Base-by-base conservation (phyloP, 805 yeast genomes). In the Candida sphagnicola region DNA sequence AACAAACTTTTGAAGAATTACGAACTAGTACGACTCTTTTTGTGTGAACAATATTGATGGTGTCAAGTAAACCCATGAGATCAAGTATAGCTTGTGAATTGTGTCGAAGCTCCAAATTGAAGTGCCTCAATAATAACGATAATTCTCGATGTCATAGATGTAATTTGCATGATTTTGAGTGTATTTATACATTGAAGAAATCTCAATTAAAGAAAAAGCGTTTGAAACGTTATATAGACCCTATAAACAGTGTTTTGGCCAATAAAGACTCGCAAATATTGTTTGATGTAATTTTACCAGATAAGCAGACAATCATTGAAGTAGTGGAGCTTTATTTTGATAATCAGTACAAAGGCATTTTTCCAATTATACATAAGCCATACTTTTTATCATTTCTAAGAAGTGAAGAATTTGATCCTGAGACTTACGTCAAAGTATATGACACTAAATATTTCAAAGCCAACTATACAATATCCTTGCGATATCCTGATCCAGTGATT, bases 401-500 rank as follows among this genome's bases (percentile, higher is more conserved):
- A 21, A 45, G 52, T 1, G 42, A 38, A 3, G 46, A 44, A 10
- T 56, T 56, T 33, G 34, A 48, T 19, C 59, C 61, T 13, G 24
- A 31, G 8, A 49, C 55, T 2, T 53, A 49, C 38, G 31, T 54
- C 12, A 31, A 31, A 6, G 49, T 45, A 12, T 50, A 51, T 30
- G 31, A 48, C 12, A 31, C 31, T n/a, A 41, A 47, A 33, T 39
- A 33, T 18, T 47, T 46, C 13, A 40, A 40, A 15, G 50, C 41
- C 12, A 37, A 39, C 21, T 46, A 40, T 26, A 31, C 47, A 2
- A 31, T 40, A 3, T 42, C 49, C 3, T 35, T 51, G 16, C 36
- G 38, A 23, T 39, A 38, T 28, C 59, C 59, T 5, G 58, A 51
- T 35, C 70, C 70, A 2, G 43, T 64, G 12, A 46, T 63, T 6